These are phyloP conservation scores for Hypoxylon sp. DNA, from an alignment of 2,329 filamentous ascomycete genomes.

Conservation along the genomic window DNA sequence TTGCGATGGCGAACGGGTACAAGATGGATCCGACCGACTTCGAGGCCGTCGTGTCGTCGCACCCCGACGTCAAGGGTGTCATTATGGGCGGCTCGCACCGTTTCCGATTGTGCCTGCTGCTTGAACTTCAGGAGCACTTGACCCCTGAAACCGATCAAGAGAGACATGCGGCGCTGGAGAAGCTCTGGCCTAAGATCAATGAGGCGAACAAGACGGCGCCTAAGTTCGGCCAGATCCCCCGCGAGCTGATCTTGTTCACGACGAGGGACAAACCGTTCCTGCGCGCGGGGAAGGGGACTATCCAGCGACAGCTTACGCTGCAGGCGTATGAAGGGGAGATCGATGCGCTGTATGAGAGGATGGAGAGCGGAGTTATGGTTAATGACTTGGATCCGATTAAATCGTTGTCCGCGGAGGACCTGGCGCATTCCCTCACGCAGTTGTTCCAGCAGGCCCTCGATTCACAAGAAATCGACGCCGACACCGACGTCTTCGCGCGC, in stretches of 20 bases:
- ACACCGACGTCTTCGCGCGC: slow-evolving; percentile 45
- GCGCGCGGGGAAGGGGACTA: slow-evolving; percentile 47
- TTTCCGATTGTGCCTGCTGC: slow-evolving; percentile 46
- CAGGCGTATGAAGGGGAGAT: slow-evolving; percentile 46
- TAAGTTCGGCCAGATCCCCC: slow-evolving; percentile 47
- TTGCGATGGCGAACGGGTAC: slow-evolving; percentile 59
- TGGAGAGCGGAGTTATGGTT: slow-evolving; percentile 42
- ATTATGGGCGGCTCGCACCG: slow-evolving; percentile 48
- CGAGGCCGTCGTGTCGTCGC: slow-evolving; percentile 55
- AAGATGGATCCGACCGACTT: slow-evolving; percentile 59
- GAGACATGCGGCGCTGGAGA: slow-evolving; percentile 33
- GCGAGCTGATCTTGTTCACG: slow-evolving; percentile 45
- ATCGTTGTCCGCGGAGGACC: slow-evolving; percentile 28
- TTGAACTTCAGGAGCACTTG: slow-evolving; percentile 42
- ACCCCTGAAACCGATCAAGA: slow-evolving; percentile 30
- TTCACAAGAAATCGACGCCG: slow-evolving; percentile 28
- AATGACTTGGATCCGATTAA: slow-evolving; percentile 37
- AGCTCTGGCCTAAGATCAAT: slow-evolving; percentile 46
- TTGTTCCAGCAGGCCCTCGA: slow-evolving; percentile 45
- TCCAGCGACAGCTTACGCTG: slow-evolving; percentile 45
- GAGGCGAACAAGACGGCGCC: slow-evolving; percentile 44
- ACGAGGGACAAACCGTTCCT: slow-evolving; percentile 43
- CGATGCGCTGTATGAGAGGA: slow-evolving; percentile 45
- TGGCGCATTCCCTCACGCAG: slow-evolving; percentile 41
- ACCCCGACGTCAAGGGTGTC: slow-evolving; percentile 44